A percentile compares a stretch with the other conserved stretches of the same genome.
Evolutionary conservation across 176 grass and related monocot genomes (phyloP).

Genomic region (Elymus sibiricus): DNA sequence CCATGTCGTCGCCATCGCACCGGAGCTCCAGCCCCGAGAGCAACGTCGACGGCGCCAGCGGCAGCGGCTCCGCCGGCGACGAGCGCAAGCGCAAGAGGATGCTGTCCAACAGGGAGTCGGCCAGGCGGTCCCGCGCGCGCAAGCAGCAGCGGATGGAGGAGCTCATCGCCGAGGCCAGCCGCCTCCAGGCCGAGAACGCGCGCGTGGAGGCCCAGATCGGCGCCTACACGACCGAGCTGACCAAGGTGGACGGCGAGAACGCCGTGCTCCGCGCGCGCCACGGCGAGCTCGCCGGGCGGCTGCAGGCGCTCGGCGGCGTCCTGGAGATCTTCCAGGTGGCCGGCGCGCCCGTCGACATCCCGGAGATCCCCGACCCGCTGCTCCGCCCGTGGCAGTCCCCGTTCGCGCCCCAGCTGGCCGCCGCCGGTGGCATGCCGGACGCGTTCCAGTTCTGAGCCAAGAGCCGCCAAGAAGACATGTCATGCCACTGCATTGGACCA

Average conservation of each 20-base stretch:
- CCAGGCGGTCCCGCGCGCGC: conserved; percentile 49
- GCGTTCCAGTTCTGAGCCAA: conserved; percentile 41
- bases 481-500: background rate
- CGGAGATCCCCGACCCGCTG: conserved; percentile 56
- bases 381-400: conserved; percentile 68
- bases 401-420: conserved; percentile 30
- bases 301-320: conserved; percentile 42
- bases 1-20: conserved; percentile 40
- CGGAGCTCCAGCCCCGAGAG: conserved; percentile 51
- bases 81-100: conserved; percentile 79
- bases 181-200: conserved; percentile 50
- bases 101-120: conserved; percentile 80
- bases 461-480: background rate
- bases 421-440: background rate
- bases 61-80: conserved; percentile 12
- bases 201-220: conserved; percentile 30
- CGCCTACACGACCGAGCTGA: conserved; percentile 22
- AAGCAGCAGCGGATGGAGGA: conserved; percentile 74
- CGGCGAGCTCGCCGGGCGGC: conserved; percentile 41
- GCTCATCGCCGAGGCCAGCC: conserved; percentile 42
- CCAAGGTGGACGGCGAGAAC: conserved; percentile 61
- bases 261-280: conserved; percentile 47
- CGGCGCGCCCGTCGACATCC: conserved; percentile 60
- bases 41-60: conserved; percentile 14
- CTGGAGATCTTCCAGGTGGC: conserved; percentile 56